Percentiles rank a stretch among this genome's conserved stretches.
Evolutionary conservation across 768 basidiomycete genomes (phyloP).

Genomic region (Auricularia auricula-judae): DNA sequence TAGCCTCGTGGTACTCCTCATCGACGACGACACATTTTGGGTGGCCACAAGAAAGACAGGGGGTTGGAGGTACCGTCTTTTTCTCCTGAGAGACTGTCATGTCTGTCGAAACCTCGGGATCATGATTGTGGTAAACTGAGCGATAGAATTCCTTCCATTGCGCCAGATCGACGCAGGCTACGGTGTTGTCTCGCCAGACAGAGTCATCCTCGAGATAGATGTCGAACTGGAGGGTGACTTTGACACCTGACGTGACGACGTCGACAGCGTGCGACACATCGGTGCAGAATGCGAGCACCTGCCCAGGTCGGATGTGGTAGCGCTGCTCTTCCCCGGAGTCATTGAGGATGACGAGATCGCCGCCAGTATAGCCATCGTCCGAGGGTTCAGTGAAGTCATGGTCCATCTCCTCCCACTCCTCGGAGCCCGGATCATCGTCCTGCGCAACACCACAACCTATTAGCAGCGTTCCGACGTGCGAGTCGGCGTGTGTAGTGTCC

Average conservation of each 20-base stretch:
- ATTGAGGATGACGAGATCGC: background rate
- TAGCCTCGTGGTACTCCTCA: too few species aligned
- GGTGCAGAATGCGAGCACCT: slow-evolving; percentile 23
- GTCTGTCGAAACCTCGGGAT: too few species aligned
- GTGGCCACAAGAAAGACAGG: too few species aligned
- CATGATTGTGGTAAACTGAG: too few species aligned
- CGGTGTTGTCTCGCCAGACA: slow-evolving; percentile 7
- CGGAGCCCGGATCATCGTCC: background rate
- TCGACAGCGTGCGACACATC: slow-evolving; percentile 19
- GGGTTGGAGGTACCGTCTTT: too few species aligned
- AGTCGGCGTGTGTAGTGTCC: slow-evolving; percentile 17
- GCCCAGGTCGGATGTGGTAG: background rate
- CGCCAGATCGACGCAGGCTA: slow-evolving; percentile 15
- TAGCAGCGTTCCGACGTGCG: slow-evolving; percentile 22
- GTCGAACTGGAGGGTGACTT: slow-evolving; percentile 2
- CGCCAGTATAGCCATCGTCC: background rate
- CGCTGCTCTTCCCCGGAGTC: background rate
- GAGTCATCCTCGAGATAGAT: background rate
- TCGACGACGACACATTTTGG: too few species aligned
- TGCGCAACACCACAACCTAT: slow-evolving; percentile 10
- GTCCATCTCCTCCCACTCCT: slow-evolving; percentile 1
- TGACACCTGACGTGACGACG: slow-evolving; percentile 19
- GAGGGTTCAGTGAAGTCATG: background rate
- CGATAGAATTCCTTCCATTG: background rate
- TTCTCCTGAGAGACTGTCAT: too few species aligned